Base-by-base conservation (phyloP, 140 eudicot species). In the Flaveria floridana region DNA sequence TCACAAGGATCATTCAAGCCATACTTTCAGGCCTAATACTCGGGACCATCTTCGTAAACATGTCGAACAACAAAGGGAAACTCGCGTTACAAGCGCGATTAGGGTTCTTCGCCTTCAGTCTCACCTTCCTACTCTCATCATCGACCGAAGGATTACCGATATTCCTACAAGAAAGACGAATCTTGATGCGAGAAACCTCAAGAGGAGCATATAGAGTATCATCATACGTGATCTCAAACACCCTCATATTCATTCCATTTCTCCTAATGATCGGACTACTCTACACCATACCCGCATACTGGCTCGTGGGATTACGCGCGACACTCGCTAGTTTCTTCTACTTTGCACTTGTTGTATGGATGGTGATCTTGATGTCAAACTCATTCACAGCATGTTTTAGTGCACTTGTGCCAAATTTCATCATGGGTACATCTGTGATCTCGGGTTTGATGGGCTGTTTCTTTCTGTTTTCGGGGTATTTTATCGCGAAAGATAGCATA, bases 381-480 rank as follows among this genome's bases (percentile, higher is more conserved):
- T 90, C 99, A 1, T 94, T 94, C 83, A 89, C 95, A 2, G 89
- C 97, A 3, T 94, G 94, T 78, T 94, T 85, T 63, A 94, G 99
- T 56, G 96, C 96, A 7, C 78, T 91, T 19, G 99, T 91, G 73
- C 99, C 99, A 1, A 89, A 90, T 70, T 94, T 94, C 87, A 94
- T 94, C 80, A 87, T 88, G 96, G 99, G 99, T 39, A 84, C 88
- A 0, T 90, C 97, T 6, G 87, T 91, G 16, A 91, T 91, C 7
- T 81, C 97, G 0, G 99, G 99, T 23, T 78, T 91, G 44, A 91
- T 88, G 99, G 97, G 99, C 1, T 86, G 96, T 18, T 94, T 94
- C 83, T 91, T 94, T 70, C 81, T 94, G 18, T 94, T 94, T 76
- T 94, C 97, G 7, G 99, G 99, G 50, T 94, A 94, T 47, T 94